Conservation (phyloP, 208 protist genomes). For the Leishmania major region DNA sequence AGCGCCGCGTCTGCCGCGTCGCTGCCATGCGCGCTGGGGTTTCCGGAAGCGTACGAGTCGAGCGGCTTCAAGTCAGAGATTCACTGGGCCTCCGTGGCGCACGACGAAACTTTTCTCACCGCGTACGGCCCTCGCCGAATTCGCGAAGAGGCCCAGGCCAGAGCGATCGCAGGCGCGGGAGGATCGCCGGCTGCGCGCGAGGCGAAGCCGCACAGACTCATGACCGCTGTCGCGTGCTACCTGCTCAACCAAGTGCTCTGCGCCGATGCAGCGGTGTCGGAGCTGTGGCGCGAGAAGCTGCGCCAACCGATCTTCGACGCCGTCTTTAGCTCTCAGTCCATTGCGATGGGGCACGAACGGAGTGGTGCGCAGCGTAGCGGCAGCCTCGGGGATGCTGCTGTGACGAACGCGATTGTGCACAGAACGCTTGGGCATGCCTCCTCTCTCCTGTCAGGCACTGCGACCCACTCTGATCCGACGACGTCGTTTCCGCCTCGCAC, state of each 20-base stretch:
- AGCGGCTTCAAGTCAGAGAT: conserved; percentile 68
- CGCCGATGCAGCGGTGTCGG: conserved; percentile 42
- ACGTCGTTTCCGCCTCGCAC: conserved; percentile 25
- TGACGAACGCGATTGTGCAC: conserved; percentile 17
- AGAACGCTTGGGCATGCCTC: background rate
- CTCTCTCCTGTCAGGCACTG: background rate
- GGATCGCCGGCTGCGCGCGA: conserved; percentile 8
- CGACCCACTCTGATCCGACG: background rate
- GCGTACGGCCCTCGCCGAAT: conserved; percentile 55
- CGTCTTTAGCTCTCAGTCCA: conserved; percentile 61
- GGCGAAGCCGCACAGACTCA: conserved; percentile 51
- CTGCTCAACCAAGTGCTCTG: conserved; percentile 76
- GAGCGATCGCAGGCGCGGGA: background rate
- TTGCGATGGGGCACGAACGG: conserved; percentile 25
- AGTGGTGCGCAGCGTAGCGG: conserved; percentile 6
- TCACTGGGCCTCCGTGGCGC: conserved; percentile 77
- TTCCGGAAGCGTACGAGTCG: conserved; percentile 61
- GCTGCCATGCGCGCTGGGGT: conserved; percentile 33
- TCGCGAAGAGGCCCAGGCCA: conserved; percentile 21
- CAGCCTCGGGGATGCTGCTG: conserved; percentile 8
- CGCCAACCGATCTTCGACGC: conserved; percentile 66
- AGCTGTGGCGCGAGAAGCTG: conserved; percentile 57
- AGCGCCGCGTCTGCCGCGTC: background rate
- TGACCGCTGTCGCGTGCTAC: conserved; percentile 71
- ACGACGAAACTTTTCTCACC: conserved; percentile 67